Evolutionary conservation across 345 rosid genomes (phyloP).

Genomic region (Eucalyptus melliodora): DNA sequence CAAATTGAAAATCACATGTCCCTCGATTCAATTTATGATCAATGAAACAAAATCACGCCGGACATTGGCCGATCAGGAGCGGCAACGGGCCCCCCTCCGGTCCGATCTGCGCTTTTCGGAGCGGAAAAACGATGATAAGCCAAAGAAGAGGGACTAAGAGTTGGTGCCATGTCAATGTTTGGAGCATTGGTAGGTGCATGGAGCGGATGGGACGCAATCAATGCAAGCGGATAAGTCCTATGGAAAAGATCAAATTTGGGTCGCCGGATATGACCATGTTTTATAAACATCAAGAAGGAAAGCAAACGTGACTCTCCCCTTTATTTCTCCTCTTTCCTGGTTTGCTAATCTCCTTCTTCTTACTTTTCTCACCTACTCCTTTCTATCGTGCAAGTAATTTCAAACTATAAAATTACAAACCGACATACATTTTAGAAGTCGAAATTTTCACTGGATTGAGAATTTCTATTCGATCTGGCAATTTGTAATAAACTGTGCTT

Average conservation of each 20-base stretch:
- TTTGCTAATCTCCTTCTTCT: not conserved
- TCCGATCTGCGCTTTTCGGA: not conserved
- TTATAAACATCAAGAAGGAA: not conserved
- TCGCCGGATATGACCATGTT: not conserved
- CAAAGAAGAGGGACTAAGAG: not conserved
- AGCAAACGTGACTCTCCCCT: not conserved
- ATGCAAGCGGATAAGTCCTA: not conserved
- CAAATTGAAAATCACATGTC: not conserved
- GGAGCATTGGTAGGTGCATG: not conserved
- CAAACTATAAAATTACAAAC: too few species aligned
- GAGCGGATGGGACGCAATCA: not conserved
- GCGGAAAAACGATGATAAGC: not conserved
- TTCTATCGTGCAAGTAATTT: not conserved
- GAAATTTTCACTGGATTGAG: not conserved
- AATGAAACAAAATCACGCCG: not conserved
- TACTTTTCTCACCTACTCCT: not conserved
- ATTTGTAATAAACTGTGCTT: not conserved
- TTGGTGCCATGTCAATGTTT: not conserved
- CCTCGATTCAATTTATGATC: not conserved
- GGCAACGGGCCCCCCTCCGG: not conserved
- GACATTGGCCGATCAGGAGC: not conserved
- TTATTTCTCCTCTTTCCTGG: not conserved
- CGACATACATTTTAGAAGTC: not conserved
- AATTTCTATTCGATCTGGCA: rapidly evolving
- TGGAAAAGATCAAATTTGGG: not conserved